Evolutionary conservation across 2,329 filamentous ascomycete species (phyloP).

Genomic region (Sarocladium strictum): DNA sequence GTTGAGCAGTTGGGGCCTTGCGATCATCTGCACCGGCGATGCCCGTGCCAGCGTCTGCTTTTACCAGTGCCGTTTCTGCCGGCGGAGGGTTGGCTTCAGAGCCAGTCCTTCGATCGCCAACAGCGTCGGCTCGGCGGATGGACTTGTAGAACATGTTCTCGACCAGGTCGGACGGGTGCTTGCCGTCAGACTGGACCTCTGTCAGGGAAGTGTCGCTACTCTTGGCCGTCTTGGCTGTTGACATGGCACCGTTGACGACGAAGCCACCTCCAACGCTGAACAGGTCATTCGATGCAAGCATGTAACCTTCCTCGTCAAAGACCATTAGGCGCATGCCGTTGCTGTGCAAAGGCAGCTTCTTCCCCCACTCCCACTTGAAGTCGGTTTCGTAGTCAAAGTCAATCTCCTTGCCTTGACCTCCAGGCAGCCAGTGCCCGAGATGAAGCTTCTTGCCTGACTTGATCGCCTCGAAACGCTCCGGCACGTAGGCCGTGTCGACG

Average conservation of each 20-base stretch:
- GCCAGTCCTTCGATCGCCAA: constrained; percentile 37
- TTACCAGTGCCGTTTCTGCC: neutral
- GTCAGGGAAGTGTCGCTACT: constrained; percentile 16
- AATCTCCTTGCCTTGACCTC: constrained; percentile 37
- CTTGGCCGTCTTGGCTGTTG: constrained; percentile 23
- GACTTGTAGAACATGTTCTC: constrained; percentile 49
- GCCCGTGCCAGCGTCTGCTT: constrained; percentile 10
- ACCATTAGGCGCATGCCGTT: constrained; percentile 48
- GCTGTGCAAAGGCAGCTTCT: constrained; percentile 44
- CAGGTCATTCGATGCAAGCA: constrained; percentile 43
- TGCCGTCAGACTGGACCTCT: constrained; percentile 12
- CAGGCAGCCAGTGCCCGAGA: constrained; percentile 33
- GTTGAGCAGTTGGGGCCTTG: constrained; percentile 23
- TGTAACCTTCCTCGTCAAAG: constrained; percentile 38
- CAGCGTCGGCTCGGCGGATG: constrained; percentile 39
- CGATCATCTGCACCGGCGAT: constrained; percentile 15
- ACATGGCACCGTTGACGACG: constrained; percentile 44
- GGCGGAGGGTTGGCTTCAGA: constrained; percentile 17
- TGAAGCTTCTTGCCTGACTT: constrained; percentile 38
- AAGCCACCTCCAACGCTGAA: constrained; percentile 48
- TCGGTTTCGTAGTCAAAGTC: constrained; percentile 43
- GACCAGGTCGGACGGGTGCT: constrained; percentile 40
- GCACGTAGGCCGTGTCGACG: constrained; percentile 42
- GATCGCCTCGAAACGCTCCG: constrained; percentile 38
- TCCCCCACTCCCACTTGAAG: constrained; percentile 46